Evolutionary conservation across 441 rosid species (phyloP), one percentile per base, ranked within the genome.

Genomic region (Populus hybrid): DNA sequence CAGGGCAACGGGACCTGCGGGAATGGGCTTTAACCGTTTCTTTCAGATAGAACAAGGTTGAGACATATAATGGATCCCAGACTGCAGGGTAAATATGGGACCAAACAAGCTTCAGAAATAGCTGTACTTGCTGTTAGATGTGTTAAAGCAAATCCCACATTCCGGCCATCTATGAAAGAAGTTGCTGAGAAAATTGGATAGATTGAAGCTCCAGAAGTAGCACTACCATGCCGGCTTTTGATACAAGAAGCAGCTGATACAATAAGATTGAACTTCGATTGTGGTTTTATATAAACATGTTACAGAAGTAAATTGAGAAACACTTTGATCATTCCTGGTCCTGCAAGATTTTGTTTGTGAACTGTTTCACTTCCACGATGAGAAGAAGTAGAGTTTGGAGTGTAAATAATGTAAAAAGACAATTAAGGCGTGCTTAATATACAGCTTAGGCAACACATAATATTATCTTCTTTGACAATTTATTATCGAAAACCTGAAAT

Each of bases 91-190:
- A 85, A 81, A 42, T 91, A 89, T 81, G 87, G 92, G 21, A 80
- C 82, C 19, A 88, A 87, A 80, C 81, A 87, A n/a, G 91, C 82
- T 38, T 85, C 78, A 74, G 79, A 80, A 83, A 73, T 90, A 1
- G 91, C 92, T 75, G 89, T 77, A 65, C 88, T 92, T 5, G 83
- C 94, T 74, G 77, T 89, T 16, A 85, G 70, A 72, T 90, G 94
- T 72, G 84, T 92, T 9, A 90, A 63, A 81, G 34, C 77, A 0
- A 90, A 86, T 24, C 92, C 86, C 4, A 88, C 82, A 75, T 61
- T 83, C 76, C 90, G 94, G 19, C 97, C 97, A 19, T 83, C 90
- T 0, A 92, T 90, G 94, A 87, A 77, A 76, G 88, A 87, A 80
- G 94, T 88, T 34, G 79, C 86, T 46, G 88, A 86, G 72, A n/a